A percentile compares a stretch with the other conserved stretches of the same genome.
Conservation (phyloP, 768 basidiomycete genomes). For the Leccinum truebloodii region DNA sequence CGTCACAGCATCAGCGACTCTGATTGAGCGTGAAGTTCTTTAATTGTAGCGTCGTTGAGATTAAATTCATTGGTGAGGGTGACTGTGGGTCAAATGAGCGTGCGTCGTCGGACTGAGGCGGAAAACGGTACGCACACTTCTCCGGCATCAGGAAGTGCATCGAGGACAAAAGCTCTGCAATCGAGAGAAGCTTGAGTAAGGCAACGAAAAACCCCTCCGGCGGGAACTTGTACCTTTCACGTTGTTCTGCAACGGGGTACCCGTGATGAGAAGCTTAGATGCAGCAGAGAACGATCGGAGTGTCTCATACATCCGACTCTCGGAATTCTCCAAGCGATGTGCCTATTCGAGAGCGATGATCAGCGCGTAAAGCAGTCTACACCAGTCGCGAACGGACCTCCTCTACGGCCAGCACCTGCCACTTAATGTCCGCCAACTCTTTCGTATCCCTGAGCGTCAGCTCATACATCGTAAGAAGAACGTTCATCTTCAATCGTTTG, state of each 20-base stretch:
- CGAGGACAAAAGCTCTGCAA: conserved; percentile 83
- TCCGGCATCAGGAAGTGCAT: conserved; percentile 99
- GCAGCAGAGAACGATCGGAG: conserved; percentile 85
- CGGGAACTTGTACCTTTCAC: conserved; percentile 74
- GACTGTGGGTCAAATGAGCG: conserved; percentile 48
- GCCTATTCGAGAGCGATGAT: no score
- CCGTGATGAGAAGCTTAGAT: conserved; percentile 95
- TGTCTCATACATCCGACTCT: no score
- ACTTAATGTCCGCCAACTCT: no score
- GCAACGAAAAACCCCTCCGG: not conserved
- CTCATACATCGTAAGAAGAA: conserved; percentile 96
- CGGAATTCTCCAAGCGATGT: no score
- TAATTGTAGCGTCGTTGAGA: conserved; percentile 91
- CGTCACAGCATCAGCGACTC: conserved; percentile 94
- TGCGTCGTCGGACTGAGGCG: not conserved
- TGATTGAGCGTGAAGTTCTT: conserved; percentile 90
- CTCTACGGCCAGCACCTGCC: no score
- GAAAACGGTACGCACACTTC: conserved; percentile 62
- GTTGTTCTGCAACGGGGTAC: conserved; percentile 98
- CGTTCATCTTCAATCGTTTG: conserved; percentile 96
- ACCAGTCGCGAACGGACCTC: no score
- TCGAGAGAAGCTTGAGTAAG: conserved; percentile 12
- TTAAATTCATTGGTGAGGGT: conserved; percentile 95
- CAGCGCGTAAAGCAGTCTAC: no score
- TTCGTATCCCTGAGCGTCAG: conserved; percentile 94